phyloP scores from a whole-genome alignment of 2,329 filamentous ascomycete species.

The Diaporthe nobilis region DNA sequence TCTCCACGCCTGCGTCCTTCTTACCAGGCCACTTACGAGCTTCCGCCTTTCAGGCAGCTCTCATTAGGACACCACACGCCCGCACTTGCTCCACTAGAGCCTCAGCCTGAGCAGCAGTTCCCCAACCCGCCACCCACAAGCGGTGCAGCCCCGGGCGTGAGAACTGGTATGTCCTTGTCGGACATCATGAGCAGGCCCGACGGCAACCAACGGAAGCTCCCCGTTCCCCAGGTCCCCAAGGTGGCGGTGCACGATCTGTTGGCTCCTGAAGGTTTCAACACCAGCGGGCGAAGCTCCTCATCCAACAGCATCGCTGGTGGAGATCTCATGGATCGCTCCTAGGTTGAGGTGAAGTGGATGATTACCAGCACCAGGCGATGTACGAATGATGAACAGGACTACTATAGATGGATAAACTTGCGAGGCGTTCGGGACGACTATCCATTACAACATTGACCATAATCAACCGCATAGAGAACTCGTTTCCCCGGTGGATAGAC shows the following conservation, averaged over 20 bases:
- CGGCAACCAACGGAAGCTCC: constrained; percentile 89
- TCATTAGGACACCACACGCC: constrained; percentile 68
- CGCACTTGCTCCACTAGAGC: constrained; percentile 72
- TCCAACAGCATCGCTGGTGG: constrained; percentile 83
- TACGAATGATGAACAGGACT: constrained; percentile 42
- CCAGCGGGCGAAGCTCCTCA: constrained; percentile 83
- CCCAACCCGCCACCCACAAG: constrained; percentile 53
- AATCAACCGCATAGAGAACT: constrained; percentile 36
- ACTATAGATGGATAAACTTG: constrained; percentile 43
- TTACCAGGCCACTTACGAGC: constrained; percentile 79
- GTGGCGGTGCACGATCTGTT: constrained; percentile 89
- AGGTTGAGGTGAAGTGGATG: constrained; percentile 25
- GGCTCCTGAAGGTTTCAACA: constrained; percentile 75
- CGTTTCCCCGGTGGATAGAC: constrained; percentile 36
- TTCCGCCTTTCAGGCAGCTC: constrained; percentile 84
- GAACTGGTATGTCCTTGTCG: constrained; percentile 83
- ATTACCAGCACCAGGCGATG: constrained; percentile 30
- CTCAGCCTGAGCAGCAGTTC: constrained; percentile 62
- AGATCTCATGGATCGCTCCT: constrained; percentile 71
- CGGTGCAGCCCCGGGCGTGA: constrained; percentile 54
- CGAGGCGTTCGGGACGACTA: constrained; percentile 42
- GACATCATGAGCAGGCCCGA: constrained; percentile 95
- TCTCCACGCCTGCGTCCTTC: constrained; percentile 87
- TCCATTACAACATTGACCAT: constrained; percentile 36
- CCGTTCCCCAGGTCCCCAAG: constrained; percentile 91